These are phyloP conservation scores for Hordeum pubiflorum DNA, from an alignment of 202 grass and related monocot species.

Conservation along the genomic window DNA sequence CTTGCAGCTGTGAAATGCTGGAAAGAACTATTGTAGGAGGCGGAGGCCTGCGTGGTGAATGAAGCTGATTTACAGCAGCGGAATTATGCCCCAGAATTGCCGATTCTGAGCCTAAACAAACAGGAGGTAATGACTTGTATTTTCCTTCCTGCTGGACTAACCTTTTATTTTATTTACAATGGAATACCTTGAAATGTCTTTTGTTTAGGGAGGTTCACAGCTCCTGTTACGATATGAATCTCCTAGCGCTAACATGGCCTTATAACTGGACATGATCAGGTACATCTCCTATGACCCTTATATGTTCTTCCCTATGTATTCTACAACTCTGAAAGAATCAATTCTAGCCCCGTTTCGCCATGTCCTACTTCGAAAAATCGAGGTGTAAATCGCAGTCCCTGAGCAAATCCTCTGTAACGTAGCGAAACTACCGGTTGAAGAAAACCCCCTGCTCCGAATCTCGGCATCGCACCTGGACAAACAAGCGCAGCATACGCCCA, in stretches of 20 bases:
- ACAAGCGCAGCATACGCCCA: not conserved
- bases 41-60: not conserved
- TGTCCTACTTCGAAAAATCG: not conserved
- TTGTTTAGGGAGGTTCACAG: not conserved
- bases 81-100: not conserved
- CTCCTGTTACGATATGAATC: not conserved
- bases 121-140: not conserved
- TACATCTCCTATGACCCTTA: not conserved
- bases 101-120: not conserved
- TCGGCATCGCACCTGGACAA: not conserved
- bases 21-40: not conserved
- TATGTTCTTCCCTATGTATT: not conserved
- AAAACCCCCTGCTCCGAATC: not conserved
- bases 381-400: not conserved
- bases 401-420: not conserved
- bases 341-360: not conserved
- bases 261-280: not conserved
- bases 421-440: not conserved
- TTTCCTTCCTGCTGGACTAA: not conserved
- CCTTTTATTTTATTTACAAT: not conserved
- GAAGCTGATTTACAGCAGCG: not conserved
- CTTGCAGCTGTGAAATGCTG: not conserved
- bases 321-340: not conserved
- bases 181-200: not conserved
- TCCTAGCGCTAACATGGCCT: not conserved